Evolutionary conservation across 1,284 basidiomycete genomes (phyloP).

Genomic region (Papiliotrema nemorosa): DNA sequence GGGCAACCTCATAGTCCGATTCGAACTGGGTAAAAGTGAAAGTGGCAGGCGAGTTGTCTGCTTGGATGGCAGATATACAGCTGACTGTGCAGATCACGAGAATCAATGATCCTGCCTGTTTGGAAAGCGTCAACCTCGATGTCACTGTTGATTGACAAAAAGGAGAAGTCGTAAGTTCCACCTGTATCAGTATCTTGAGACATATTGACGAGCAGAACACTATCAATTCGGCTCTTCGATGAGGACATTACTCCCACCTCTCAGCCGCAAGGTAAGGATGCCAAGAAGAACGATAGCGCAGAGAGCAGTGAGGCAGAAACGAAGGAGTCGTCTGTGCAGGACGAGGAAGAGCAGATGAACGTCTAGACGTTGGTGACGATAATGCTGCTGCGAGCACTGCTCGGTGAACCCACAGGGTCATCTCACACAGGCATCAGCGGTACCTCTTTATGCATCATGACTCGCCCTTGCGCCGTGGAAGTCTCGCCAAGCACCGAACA

Average conservation of each 20-base stretch:
- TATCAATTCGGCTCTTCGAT: slow-evolving; percentile 44
- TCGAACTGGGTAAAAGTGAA: slow-evolving; percentile 58
- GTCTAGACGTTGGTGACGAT: no score
- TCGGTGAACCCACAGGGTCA: no score
- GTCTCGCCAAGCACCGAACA: not conserved
- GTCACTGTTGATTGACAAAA: slow-evolving; percentile 89
- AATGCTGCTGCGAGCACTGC: no score
- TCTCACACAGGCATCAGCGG: no score
- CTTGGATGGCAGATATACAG: not conserved
- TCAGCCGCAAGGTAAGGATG: slow-evolving; percentile 16
- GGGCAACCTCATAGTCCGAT: slow-evolving; percentile 71
- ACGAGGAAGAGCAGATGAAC: slow-evolving; percentile 2
- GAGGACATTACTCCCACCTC: slow-evolving; percentile 42
- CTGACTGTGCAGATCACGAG: no score
- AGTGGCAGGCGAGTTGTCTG: slow-evolving; percentile 56
- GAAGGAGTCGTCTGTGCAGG: not conserved
- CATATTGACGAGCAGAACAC: slow-evolving; percentile 23
- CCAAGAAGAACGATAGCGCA: slow-evolving; percentile 7
- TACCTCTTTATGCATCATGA: not conserved
- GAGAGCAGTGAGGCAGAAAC: slow-evolving; percentile 4
- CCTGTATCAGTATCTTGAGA: not conserved
- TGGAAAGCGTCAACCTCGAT: slow-evolving; percentile 87
- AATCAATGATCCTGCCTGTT: slow-evolving; percentile 75
- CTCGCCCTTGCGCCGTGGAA: not conserved
- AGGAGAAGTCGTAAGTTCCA: slow-evolving; percentile 71